A percentile compares a stretch with the other conserved stretches of the same genome.
These are phyloP conservation scores for Epichloe amarillans DNA, from an alignment of 2,329 filamentous ascomycete genomes.

Conservation along the genomic window DNA sequence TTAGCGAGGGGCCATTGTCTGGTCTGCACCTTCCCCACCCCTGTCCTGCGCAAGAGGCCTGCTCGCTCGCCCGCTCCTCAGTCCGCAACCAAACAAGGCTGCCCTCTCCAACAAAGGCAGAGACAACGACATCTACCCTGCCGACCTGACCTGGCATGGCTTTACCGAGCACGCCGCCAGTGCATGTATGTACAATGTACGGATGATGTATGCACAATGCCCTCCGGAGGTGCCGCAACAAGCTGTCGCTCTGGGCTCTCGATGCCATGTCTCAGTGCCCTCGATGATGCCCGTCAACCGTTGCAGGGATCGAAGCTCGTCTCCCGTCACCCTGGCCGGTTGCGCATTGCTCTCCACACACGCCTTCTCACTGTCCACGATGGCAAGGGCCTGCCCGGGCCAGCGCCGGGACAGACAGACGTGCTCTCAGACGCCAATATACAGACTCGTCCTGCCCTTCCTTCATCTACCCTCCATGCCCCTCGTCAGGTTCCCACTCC, in stretches of 20 bases:
- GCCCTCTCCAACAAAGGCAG: background rate
- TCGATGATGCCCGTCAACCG: conserved; percentile 3
- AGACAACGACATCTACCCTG: background rate
- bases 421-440: background rate
- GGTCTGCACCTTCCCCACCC: background rate
- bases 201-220: background rate
- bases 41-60: conserved; percentile 2
- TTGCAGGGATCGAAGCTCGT: conserved; percentile 5
- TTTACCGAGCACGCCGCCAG: background rate
- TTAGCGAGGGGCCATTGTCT: background rate
- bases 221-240: conserved; percentile 6
- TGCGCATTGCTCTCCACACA: conserved; percentile 7
- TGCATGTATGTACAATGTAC: background rate
- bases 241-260: conserved; percentile 3
- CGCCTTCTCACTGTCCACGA: conserved; percentile 9
- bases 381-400: conserved; percentile 7
- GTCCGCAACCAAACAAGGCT: background rate
- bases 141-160: background rate
- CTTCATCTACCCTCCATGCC: conserved; percentile 25
- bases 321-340: conserved; percentile 12
- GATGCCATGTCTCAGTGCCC: conserved; percentile 4
- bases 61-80: background rate
- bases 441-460: conserved; percentile 11
- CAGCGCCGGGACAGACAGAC: conserved; percentile 10
- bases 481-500: conserved; percentile 12